A percentile compares a stretch with the other conserved stretches of the same genome.
Conservation (phyloP, 768 basidiomycete species). For the Rhizopogon roseolus region DNA sequence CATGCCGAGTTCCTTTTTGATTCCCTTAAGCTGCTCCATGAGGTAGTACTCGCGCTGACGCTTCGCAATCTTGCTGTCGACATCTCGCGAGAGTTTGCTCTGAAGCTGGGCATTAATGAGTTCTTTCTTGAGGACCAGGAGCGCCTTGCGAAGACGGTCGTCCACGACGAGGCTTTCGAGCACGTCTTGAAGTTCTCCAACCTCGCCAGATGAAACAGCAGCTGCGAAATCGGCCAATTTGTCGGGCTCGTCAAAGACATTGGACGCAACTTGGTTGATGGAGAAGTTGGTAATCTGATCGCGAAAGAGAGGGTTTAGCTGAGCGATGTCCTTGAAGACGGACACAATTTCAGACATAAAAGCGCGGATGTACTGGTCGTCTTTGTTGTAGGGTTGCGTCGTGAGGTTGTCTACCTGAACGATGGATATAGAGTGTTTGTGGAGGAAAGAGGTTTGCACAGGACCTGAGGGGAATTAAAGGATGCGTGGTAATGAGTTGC, state of each 20-base stretch:
- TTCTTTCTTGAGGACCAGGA: conserved; percentile 95
- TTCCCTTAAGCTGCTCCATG: conserved; percentile 95
- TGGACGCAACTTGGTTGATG: conserved; percentile 86
- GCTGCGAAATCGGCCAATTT: conserved; percentile 97
- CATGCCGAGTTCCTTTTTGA: conserved; percentile 95
- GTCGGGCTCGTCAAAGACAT: conserved; percentile 96
- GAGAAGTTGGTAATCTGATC: conserved; percentile 98
- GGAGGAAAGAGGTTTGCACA: conserved; percentile 81
- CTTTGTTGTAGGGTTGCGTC: conserved; percentile 83
- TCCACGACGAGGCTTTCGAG: conserved; percentile 83
- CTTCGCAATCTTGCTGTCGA: conserved; percentile 92
- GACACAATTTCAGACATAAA: conserved; percentile 96
- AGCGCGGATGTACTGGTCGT: conserved; percentile 92
- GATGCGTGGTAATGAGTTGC: too few relatives aligned
- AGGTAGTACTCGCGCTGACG: conserved; percentile 92
- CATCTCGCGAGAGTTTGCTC: conserved; percentile 86
- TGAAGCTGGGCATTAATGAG: conserved; percentile 95
- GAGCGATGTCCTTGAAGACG: conserved; percentile 98
- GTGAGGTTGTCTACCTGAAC: conserved; percentile 82
- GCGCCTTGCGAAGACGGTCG: conserved; percentile 83
- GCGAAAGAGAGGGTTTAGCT: conserved; percentile 94
- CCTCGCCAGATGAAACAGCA: conserved; percentile 91
- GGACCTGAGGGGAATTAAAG: conserved; percentile 36
- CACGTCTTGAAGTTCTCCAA: conserved; percentile 88
- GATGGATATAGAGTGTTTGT: conserved; percentile 77